phyloP scores from a whole-genome alignment of 306 rosid species.

The Vigna reflexopilosa region DNA sequence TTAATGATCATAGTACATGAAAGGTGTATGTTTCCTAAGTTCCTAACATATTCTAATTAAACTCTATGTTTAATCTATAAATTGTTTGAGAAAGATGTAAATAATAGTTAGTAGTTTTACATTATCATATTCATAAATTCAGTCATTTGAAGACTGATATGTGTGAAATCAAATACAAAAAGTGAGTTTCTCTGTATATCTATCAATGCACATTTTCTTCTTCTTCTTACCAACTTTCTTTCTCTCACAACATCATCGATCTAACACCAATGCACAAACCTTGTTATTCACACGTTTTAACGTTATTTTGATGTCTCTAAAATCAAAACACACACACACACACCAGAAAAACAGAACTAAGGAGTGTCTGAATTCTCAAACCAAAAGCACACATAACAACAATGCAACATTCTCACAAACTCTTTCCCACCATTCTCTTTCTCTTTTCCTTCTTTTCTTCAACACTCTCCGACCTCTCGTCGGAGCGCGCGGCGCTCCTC shows the following conservation, averaged over 20 bases:
- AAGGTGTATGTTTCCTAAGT: neutral
- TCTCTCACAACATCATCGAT: neutral
- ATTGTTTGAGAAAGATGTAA: neutral
- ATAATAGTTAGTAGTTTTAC: no score
- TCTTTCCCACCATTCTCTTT: neutral
- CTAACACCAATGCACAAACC: neutral
- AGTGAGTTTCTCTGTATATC: no score
- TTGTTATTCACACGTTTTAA: neutral
- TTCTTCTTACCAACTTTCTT: neutral
- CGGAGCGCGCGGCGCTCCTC: conserved; percentile 62
- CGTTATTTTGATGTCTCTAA: neutral
- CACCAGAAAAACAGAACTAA: neutral
- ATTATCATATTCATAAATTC: no score
- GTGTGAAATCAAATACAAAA: no score
- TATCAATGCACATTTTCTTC: neutral
- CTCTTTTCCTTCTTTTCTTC: conserved; percentile 8
- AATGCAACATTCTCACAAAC: conserved; percentile 1
- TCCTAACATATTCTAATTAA: neutral
- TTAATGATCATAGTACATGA: neutral
- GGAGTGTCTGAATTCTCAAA: neutral
- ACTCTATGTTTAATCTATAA: no score
- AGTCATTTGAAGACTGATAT: no score
- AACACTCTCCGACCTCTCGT: conserved; percentile 48
- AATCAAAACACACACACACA: neutral
- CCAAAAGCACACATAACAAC: neutral